Evolutionary conservation across 2,329 filamentous ascomycete species (phyloP).

Genomic region (Fulvia fulva): DNA sequence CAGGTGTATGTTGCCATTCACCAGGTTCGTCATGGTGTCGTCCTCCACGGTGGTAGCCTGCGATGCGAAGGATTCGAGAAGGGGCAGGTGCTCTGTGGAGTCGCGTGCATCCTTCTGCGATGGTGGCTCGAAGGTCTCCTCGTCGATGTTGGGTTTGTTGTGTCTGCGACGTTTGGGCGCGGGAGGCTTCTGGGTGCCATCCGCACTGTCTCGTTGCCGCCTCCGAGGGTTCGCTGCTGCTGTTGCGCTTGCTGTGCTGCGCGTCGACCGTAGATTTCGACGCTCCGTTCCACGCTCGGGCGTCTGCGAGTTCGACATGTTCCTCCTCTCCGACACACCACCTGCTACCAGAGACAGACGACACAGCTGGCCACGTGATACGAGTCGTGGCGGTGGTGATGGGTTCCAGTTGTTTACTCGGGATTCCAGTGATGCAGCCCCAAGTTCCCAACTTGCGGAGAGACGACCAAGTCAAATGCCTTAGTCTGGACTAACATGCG

Average conservation of each 20-base stretch:
- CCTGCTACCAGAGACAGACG: not conserved
- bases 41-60: conserved; percentile 6
- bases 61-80: conserved; percentile 11
- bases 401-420: conserved; percentile 3
- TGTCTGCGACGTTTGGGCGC: conserved; percentile 43
- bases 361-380: not conserved
- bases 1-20: conserved; percentile 12
- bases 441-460: not conserved
- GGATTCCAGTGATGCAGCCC: not conserved
- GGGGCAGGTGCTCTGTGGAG: conserved; percentile 14
- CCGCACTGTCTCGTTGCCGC: conserved; percentile 43
- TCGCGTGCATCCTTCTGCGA: conserved; percentile 8
- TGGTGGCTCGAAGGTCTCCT: conserved; percentile 36
- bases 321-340: not conserved
- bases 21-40: not conserved
- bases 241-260: conserved; percentile 24
- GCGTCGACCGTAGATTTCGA: not conserved
- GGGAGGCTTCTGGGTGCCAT: conserved; percentile 32
- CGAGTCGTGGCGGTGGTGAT: not conserved
- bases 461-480: conserved; percentile 2
- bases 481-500: no score
- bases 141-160: conserved; percentile 40
- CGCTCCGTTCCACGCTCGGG: conserved; percentile 24
- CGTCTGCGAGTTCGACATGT: conserved; percentile 13
- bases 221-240: conserved; percentile 44